Percentiles rank a stretch among this genome's conserved stretches.
Conservation (phyloP, 2,329 filamentous ascomycete genomes). For the Colletotrichum sojae region DNA sequence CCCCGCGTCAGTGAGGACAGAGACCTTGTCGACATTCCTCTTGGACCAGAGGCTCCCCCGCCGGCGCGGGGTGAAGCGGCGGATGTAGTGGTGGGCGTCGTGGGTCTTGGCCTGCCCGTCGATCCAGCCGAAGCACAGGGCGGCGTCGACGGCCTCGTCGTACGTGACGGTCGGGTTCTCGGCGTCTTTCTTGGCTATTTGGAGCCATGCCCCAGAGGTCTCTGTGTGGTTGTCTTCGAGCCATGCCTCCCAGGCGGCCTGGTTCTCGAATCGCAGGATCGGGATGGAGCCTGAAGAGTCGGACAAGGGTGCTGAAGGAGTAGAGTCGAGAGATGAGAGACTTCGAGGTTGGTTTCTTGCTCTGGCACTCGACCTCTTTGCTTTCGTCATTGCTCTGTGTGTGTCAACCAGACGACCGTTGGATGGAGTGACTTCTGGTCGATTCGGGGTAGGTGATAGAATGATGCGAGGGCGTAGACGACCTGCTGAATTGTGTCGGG, state of each 20-base stretch:
- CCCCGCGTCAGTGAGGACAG: constrained; percentile 57
- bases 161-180: constrained; percentile 61
- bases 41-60: constrained; percentile 70
- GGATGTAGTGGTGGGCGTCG: constrained; percentile 64
- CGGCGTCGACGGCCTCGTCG: constrained; percentile 67
- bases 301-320: neutral
- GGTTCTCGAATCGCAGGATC: constrained; percentile 47
- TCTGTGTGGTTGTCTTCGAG: constrained; percentile 53
- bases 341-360: neutral
- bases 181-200: constrained; percentile 63
- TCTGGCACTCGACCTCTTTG: constrained; percentile 1
- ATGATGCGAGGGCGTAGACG: no score
- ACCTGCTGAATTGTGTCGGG: no score
- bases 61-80: constrained; percentile 72
- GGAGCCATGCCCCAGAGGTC: constrained; percentile 60
- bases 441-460: no score
- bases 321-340: no score
- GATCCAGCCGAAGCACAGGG: constrained; percentile 75
- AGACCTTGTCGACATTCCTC: constrained; percentile 69
- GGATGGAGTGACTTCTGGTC: no score
- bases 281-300: constrained; percentile 24
- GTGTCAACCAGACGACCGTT: no score
- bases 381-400: neutral
- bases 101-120: constrained; percentile 66
- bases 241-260: constrained; percentile 53